Conservation (phyloP, 257 asterid species). For the Solanum pinnatisectum region DNA sequence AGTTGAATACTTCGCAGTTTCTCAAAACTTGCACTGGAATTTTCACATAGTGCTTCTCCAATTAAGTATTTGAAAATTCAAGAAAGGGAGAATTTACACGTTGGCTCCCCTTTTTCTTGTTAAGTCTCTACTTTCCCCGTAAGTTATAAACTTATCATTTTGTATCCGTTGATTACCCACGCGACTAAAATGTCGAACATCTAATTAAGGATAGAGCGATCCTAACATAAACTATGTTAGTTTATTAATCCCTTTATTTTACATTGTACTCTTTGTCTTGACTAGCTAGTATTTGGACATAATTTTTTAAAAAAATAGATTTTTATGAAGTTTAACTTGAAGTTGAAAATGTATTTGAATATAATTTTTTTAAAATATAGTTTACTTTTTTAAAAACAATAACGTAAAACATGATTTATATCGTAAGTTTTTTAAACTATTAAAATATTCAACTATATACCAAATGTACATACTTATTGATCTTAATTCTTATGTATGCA, state of each 20-base stretch:
- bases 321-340: too few relatives aligned
- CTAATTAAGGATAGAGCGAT: too few relatives aligned
- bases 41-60: neutral
- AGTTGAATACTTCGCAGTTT: neutral
- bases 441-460: neutral
- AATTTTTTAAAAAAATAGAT: too few relatives aligned
- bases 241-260: too few relatives aligned
- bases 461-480: neutral
- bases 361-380: too few relatives aligned
- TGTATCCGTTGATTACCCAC: neutral
- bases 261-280: neutral
- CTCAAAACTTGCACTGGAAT: slow-evolving; percentile 6
- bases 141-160: neutral
- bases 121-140: neutral
- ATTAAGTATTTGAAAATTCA: neutral
- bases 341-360: too few relatives aligned
- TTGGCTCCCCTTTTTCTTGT: neutral
- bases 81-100: neutral
- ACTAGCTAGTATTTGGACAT: too few relatives aligned
- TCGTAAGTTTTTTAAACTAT: too few relatives aligned
- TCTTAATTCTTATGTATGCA: neutral
- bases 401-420: neutral
- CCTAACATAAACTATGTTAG: too few relatives aligned
- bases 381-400: too few relatives aligned
- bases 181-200: too few relatives aligned